Evolutionary conservation across 176 grass and related monocot species (phyloP).

Genomic region (Ensete glaucum): DNA sequence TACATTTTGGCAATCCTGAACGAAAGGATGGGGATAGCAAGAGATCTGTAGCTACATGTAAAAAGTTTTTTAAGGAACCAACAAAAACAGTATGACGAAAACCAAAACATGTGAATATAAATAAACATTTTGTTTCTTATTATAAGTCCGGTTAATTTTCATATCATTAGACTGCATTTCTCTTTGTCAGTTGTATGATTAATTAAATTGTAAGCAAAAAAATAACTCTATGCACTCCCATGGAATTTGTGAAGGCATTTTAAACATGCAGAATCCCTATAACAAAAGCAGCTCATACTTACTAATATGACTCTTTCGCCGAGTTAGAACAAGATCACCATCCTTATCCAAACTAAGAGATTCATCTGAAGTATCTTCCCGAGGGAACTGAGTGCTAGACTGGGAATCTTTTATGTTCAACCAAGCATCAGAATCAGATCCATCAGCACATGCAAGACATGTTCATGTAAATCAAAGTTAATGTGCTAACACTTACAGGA

Average conservation of each 20-base stretch:
- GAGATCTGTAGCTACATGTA: too few species aligned
- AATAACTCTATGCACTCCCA: neutral
- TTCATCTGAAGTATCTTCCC: conserved; percentile 10
- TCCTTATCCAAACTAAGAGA: conserved; percentile 51
- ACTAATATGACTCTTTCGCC: conserved; percentile 33
- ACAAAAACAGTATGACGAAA: too few species aligned
- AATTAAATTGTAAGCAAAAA: neutral
- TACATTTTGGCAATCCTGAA: too few species aligned
- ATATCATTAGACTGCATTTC: neutral
- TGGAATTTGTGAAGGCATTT: too few species aligned
- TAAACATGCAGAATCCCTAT: too few species aligned
- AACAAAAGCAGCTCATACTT: neutral
- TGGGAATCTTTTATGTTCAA: neutral
- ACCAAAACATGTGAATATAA: too few species aligned
- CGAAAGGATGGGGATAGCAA: too few species aligned
- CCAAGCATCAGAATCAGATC: neutral
- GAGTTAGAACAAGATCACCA: conserved; percentile 59
- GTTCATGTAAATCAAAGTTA: neutral
- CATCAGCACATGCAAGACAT: neutral
- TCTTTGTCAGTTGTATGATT: neutral
- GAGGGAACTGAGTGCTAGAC: neutral
- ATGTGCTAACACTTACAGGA: neutral
- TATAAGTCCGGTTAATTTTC: neutral
- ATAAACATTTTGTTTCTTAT: neutral
- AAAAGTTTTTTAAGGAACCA: too few species aligned